These are phyloP conservation scores for Vaccinium macrocarpon DNA, from an alignment of 148 eudicot species.

Conservation along the genomic window DNA sequence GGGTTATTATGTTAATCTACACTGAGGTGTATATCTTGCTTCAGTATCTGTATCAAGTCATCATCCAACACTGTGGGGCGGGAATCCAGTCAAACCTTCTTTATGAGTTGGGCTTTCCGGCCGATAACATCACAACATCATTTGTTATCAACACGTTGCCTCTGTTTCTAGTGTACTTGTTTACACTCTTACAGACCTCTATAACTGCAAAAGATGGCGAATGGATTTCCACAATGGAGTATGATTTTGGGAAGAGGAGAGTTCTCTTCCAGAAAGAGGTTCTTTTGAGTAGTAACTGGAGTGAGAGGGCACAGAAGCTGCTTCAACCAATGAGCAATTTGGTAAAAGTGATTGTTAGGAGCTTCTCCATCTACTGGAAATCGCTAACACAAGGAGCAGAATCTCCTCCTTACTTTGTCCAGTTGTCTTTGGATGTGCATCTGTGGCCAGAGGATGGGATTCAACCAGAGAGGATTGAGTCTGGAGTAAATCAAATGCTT, in stretches of 20 bases:
- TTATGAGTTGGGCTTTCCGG: conserved; percentile 75
- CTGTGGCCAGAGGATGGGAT: conserved; percentile 96
- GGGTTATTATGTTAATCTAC: conserved; percentile 89
- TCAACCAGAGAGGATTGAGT: conserved; percentile 93
- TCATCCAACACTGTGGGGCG: conserved; percentile 93
- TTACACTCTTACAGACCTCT: conserved; percentile 94
- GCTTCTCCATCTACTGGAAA: conserved; percentile 72
- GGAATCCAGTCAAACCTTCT: conserved; percentile 52
- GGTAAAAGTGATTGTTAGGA: conserved; percentile 46
- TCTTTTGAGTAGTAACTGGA: conserved; percentile 47
- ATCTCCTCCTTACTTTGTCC: conserved; percentile 94
- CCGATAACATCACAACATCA: conserved; percentile 59
- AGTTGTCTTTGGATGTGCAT: conserved; percentile 84
- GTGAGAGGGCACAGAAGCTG: conserved; percentile 37
- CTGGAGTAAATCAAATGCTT: conserved; percentile 73
- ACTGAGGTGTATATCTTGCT: conserved; percentile 77
- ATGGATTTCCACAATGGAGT: conserved; percentile 64
- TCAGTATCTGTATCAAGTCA: conserved; percentile 85
- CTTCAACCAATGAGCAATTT: conserved; percentile 41
- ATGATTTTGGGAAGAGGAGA: conserved; percentile 35
- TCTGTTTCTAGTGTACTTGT: conserved; percentile 79
- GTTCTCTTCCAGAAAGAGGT: conserved; percentile 30
- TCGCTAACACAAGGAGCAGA: conserved; percentile 90
- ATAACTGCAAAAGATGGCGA: conserved; percentile 91
- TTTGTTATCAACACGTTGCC: conserved; percentile 82